phyloP scores from a whole-genome alignment of 2,329 filamentous ascomycete species.

The Penicillium capsulatum region DNA sequence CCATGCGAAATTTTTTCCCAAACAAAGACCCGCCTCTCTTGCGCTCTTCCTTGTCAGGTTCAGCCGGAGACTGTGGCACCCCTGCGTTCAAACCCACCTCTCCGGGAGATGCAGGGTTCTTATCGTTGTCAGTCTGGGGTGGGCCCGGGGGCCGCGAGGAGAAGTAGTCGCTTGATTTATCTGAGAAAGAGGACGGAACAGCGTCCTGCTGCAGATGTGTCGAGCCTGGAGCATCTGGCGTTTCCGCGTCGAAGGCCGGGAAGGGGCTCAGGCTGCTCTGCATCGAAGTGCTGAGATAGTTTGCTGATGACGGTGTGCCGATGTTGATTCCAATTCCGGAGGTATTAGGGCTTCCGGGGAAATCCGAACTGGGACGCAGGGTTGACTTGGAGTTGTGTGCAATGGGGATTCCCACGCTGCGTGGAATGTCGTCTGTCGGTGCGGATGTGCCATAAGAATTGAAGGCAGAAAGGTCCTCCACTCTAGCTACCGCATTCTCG shows the following conservation, averaged over 20 bases:
- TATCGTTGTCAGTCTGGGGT: constrained; percentile 42
- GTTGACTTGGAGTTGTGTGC: constrained; percentile 43
- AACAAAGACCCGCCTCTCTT: constrained; percentile 60
- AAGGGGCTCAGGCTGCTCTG: constrained; percentile 29
- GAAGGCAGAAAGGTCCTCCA: constrained; percentile 56
- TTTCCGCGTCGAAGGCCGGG: constrained; percentile 26
- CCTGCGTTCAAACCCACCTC: constrained; percentile 43
- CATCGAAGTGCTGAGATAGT: constrained; percentile 28
- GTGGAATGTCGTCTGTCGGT: constrained; percentile 50
- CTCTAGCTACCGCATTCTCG: constrained; percentile 60
- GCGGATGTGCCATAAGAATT: constrained; percentile 56
- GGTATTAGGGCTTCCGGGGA: constrained; percentile 59
- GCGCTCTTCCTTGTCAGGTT: constrained; percentile 59
- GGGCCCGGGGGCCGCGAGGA: constrained; percentile 53
- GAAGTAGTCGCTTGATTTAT: constrained; percentile 70
- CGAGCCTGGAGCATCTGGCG: constrained; percentile 40
- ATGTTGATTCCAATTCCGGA: constrained; percentile 75
- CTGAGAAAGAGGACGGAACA: constrained; percentile 53
- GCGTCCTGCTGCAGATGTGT: constrained; percentile 48
- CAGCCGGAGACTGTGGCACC: constrained; percentile 50
- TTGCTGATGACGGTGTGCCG: constrained; percentile 44
- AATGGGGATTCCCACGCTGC: constrained; percentile 27
- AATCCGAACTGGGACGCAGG: constrained; percentile 59
- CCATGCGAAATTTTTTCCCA: constrained; percentile 78
- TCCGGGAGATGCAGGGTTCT: constrained; percentile 46